Evolutionary conservation across 108 stramenopile genomes (phyloP), one percentile per base, ranked within the genome.

Genomic region (Bacterosira constricta): DNA sequence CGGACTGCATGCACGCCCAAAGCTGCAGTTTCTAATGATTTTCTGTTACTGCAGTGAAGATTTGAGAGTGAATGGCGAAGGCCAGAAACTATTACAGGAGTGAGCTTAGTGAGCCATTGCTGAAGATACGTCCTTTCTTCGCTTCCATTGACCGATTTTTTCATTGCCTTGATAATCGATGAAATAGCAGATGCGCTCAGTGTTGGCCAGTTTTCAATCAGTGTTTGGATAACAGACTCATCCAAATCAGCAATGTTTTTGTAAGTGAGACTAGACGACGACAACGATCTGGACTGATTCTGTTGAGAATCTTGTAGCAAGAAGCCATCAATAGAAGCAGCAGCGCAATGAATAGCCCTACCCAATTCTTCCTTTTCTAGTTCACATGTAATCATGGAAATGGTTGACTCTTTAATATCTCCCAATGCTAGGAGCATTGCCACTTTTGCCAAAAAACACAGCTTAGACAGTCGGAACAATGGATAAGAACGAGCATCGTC

Each of bases 271-370:
- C 77, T 73, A 21, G 81, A 65, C 20, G 20, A 13, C 36, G 32
- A 20, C 37, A 66, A 36, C 25, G 10, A 21, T 50, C 39, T 13
- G 36, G 31, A 36, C 21, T 23, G n/a, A n/a, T 37, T 32, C 30
- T 17, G 9, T 51, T 61, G 30, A 39, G 46, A 13, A 11, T 4
- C 56, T 7, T 32, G 17, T 11, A 82, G 29, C 38, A 75, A 63
- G 39, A 84, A 90, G n/a, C 89, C 88, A 70, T 94, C 93, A 42
- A 94, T 75, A 17, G 90, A 88, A 67, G 84, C 32, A 25, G 85
- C 85, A 37, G 89, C 89, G 46, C 73, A 73, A 53, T 86, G 79
- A 30, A 84, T 61, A 2, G 86, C 86, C 23, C 85, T 61, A 1
- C 52, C 84, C 23, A 52, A 39, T 46, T 74, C 75, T 20, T 82